These are phyloP conservation scores for Eimeria sp. DNA, from an alignment of 169 alveolate species.

Conservation along the genomic window DNA sequence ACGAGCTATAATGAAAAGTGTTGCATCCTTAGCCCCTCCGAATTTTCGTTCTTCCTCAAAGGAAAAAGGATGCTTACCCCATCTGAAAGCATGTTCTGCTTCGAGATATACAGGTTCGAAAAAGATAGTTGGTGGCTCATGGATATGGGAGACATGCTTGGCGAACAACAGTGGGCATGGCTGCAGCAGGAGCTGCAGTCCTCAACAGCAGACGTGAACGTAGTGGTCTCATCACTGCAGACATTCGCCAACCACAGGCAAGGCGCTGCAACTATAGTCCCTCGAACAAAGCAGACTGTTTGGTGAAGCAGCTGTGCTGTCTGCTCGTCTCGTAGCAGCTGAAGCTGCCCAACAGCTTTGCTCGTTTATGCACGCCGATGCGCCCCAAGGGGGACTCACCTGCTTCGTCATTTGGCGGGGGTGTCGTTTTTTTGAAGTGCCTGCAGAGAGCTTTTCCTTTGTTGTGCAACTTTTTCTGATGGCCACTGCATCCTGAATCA, in stretches of 20 bases:
- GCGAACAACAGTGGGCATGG: constrained; percentile 82
- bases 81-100: background rate
- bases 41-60: background rate
- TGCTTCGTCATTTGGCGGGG: background rate
- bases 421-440: background rate
- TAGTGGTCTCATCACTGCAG: constrained; percentile 76
- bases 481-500: background rate
- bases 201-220: constrained; percentile 63
- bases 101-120: constrained; percentile 47
- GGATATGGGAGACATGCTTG: constrained; percentile 79
- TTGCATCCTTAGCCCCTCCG: background rate
- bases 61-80: background rate
- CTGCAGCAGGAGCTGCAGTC: constrained; percentile 69
- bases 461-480: background rate
- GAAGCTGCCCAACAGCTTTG: background rate
- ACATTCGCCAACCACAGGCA: constrained; percentile 73
- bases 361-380: background rate
- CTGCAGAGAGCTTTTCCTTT: background rate
- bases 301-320: background rate
- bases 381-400: background rate
- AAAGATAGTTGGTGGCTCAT: constrained; percentile 76
- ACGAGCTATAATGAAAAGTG: background rate
- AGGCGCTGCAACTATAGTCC: background rate
- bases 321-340: background rate
- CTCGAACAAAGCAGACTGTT: background rate